These are phyloP conservation scores for Coemansia sp. DNA, from an alignment of 192 early-diverging fungal species.

Conservation along the genomic window DNA sequence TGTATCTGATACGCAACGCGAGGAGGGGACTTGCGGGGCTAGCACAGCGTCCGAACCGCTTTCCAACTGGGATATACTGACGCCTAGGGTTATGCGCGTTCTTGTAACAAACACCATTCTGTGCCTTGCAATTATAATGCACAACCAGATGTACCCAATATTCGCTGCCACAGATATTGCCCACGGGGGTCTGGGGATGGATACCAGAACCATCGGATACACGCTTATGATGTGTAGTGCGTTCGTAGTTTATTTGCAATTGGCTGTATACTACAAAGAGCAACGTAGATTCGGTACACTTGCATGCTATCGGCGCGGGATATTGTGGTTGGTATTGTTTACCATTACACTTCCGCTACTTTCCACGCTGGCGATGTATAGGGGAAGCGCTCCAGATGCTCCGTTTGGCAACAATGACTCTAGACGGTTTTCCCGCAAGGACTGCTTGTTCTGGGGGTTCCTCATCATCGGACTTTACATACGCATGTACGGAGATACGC, in stretches of 20 bases:
- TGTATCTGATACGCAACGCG: not conserved
- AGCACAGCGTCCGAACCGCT: not conserved
- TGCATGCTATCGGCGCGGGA: no score
- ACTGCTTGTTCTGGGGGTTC: not conserved
- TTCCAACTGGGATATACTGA: no score
- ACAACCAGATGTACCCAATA: no score
- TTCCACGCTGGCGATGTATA: not conserved
- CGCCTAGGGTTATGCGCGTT: conserved; percentile 14
- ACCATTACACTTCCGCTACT: not conserved
- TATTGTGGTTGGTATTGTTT: not conserved
- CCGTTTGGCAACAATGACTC: not conserved
- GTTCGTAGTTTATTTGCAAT: conserved; percentile 53
- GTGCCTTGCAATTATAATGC: no score
- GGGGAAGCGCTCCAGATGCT: not conserved
- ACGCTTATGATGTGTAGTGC: conserved; percentile 45
- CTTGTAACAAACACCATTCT: conserved; percentile 20
- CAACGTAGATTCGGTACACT: conserved; percentile 12
- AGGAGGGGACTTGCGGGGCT: not conserved
- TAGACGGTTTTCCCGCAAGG: no score
- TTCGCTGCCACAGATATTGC: no score
- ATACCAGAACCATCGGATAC: conserved; percentile 50
- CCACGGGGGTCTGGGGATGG: conserved; percentile 59
- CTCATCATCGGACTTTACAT: not conserved
- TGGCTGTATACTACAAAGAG: conserved; percentile 47
- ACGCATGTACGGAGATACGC: not conserved